These are phyloP conservation scores for Scolecobasidium constrictum DNA, from an alignment of 2,329 filamentous ascomycete species.

Conservation along the genomic window DNA sequence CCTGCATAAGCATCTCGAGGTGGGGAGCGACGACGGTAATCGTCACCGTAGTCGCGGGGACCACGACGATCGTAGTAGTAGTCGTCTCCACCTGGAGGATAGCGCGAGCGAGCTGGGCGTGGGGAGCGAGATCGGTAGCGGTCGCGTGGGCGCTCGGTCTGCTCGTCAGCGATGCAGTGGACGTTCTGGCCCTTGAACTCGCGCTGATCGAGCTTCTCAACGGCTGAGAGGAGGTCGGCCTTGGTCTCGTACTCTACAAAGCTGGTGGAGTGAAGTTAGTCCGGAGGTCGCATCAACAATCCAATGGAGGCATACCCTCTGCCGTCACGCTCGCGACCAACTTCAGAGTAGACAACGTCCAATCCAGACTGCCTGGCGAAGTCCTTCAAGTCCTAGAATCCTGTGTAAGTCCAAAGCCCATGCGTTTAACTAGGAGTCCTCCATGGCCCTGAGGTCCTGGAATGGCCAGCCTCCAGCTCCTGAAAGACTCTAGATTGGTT, in stretches of 20 bases:
- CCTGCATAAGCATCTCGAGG: constrained; percentile 75
- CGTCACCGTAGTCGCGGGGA: constrained; percentile 73
- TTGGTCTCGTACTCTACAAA: constrained; percentile 97
- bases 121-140: constrained; percentile 73
- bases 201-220: constrained; percentile 86
- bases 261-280: constrained; percentile 43
- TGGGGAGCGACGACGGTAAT: constrained; percentile 69
- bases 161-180: constrained; percentile 65
- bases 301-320: constrained; percentile 83
- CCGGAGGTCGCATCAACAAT: constrained; percentile 1
- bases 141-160: constrained; percentile 60
- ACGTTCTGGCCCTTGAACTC: constrained; percentile 90
- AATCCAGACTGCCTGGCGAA: constrained; percentile 94
- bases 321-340: constrained; percentile 80
- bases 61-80: constrained; percentile 72
- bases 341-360: constrained; percentile 97
- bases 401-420: constrained; percentile 62
- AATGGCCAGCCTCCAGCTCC: no score
- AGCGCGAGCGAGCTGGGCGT: constrained; percentile 52
- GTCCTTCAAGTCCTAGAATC: constrained; percentile 94
- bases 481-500: no score
- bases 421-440: neutral
- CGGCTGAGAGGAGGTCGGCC: constrained; percentile 76
- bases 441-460: neutral
- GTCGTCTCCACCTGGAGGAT: constrained; percentile 55